These are phyloP conservation scores for Lojkania enalia DNA, from an alignment of 2,329 filamentous ascomycete species.

Conservation along the genomic window DNA sequence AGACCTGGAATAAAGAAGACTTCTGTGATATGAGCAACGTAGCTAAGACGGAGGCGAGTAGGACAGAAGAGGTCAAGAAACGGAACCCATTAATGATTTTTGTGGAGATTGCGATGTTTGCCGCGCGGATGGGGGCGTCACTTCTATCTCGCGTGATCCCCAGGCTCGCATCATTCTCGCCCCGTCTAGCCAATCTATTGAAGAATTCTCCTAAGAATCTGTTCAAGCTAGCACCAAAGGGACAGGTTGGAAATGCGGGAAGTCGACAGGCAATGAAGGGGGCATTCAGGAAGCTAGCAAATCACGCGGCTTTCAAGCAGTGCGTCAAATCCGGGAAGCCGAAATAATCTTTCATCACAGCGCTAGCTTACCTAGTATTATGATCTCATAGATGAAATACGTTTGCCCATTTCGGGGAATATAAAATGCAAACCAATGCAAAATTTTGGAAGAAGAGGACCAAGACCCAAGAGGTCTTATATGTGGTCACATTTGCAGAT, in stretches of 20 bases:
- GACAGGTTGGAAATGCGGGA: slow-evolving; percentile 4
- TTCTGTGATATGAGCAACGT: slow-evolving; percentile 6
- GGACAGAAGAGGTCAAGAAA: slow-evolving; percentile 3
- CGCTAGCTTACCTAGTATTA: no score
- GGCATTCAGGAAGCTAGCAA: slow-evolving; percentile 7
- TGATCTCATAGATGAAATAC: no score
- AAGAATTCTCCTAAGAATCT: slow-evolving; percentile 4
- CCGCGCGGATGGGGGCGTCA: slow-evolving; percentile 6
- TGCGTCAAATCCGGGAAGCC: slow-evolving; percentile 4
- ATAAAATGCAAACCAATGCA: no score
- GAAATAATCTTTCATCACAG: no score
- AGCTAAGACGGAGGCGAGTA: not conserved
- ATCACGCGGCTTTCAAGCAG: slow-evolving; percentile 9
- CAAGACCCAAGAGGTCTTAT: no score
- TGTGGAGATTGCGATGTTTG: slow-evolving; percentile 7
- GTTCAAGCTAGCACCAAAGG: slow-evolving; percentile 9
- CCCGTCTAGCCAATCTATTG: slow-evolving; percentile 2
- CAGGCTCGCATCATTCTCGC: slow-evolving; percentile 2
- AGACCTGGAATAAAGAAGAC: not conserved
- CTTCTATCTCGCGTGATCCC: slow-evolving; percentile 8
- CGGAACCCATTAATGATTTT: slow-evolving; percentile 5
- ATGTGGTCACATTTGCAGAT: no score
- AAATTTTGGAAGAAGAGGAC: no score
- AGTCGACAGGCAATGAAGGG: slow-evolving; percentile 9
- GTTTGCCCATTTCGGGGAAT: no score